Evolutionary conservation across 192 early-diverging fungal genomes (phyloP), one percentile per base, ranked within the genome.

Genomic region (Blastocladiella britannica): DNA sequence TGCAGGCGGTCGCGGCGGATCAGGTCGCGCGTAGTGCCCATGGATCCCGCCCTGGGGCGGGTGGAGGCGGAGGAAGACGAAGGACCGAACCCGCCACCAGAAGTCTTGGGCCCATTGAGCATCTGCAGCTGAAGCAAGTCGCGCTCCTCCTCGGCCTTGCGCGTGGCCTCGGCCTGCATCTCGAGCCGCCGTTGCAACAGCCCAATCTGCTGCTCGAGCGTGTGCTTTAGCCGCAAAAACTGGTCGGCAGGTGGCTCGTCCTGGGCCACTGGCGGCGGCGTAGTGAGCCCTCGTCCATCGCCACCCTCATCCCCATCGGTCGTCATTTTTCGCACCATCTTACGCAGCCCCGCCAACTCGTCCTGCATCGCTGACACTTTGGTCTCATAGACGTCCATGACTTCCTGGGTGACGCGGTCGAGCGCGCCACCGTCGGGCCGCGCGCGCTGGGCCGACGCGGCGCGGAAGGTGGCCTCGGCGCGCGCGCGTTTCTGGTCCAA

Each of bases 81-180:
- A 24, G 26, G n/a, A 29, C 58, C 51, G 6, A 63, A 51, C 25
- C 54, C 56, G n/a, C 15, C 28, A 7, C 60, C 25, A 1, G 54
- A 60, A 26, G 58, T 53, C 43, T 62, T 53, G 7, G 55, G 57
- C 64, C 68, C 67, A 47, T 47, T 47, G 37, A 71, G 56, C 20
- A 68, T 64, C 57, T 68, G 63, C 7, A 72, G 59, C 28, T 66
- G 60, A n/a, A 72, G 56, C 22, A 71, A 31, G 25, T 71, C 70
- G 4, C 25, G 22, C 29, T 71, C 63, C 47, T 71, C 62, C 37
- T 58, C 25, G 70, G 53, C 43, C 54, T 56, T 7, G 18, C 26
- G 5, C 62, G 52, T 22, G 3, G 22, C 53, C 28, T 24, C 57
- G 26, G 7, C 54, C 51, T 15, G 25, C 53, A n/a, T 65, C 52